Base-by-base conservation (phyloP, 306 rosid species). In the Begonia fuchsioides region DNA sequence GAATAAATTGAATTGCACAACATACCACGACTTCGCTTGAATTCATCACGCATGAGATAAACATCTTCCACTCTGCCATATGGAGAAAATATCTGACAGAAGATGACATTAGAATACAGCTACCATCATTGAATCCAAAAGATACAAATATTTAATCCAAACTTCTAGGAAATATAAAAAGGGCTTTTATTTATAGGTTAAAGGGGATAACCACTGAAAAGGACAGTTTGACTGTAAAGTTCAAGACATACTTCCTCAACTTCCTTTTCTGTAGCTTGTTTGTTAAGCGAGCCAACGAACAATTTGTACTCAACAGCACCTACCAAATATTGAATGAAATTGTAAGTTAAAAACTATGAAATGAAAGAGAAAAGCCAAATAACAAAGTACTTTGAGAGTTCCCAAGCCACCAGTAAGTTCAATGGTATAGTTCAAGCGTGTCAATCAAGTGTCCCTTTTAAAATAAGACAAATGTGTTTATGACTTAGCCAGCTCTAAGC, bases 251-350 rank as follows among this genome's bases (percentile, higher is more conserved):
- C 97, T 66, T 90, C 92, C 74, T 83, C 93, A 49, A 90, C 93
- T 75, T 90, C 95, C 58, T 81, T 75, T 58, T 79, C 85, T 0
- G 92, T 54, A 39, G 95, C 87, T 52, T 90, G 95, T 60, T 77
- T 90, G 80, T 81, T 75, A 69, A 90, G 65, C 44, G 95, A 90
- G 56, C 97, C 97, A 62, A 90, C 97, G 62, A 90, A 90, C 68
- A 90, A 68, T 67, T 90, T 90, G 94, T 72, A 84, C 72, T 90
- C 97, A 32, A 79, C 85, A 19, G 97, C 97, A 71, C 97, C 97
- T 90, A 41, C 1, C 44, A 41, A 5, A 1, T 20, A 20, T 20
- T 20, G 32, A 20, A 20, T 20, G 6, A 20, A 20, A 20, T 20
- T 20, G 32, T 20, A 20, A n/a, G n/a, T 26, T 26, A 26, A 5